These are phyloP conservation scores for Salvia rosmarinus DNA, from an alignment of 257 asterid genomes.

Conservation along the genomic window DNA sequence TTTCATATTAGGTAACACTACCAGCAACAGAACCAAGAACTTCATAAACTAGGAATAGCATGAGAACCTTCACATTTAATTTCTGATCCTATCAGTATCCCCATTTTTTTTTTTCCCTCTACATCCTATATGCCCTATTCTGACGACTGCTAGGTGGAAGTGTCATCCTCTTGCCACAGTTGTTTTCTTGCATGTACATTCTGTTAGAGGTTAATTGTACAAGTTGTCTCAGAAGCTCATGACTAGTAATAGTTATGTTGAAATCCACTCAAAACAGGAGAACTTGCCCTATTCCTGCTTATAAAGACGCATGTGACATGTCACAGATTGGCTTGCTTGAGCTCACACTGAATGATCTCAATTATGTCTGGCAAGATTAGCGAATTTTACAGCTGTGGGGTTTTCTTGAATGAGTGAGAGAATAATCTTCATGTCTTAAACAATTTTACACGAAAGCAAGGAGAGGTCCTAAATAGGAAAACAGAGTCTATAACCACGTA, in stretches of 20 bases:
- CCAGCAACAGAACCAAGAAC: not conserved
- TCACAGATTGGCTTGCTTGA: slow-evolving; percentile 14
- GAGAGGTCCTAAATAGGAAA: not conserved
- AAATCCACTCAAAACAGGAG: not conserved
- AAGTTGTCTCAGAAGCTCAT: not conserved
- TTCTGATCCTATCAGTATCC: slow-evolving; percentile 4
- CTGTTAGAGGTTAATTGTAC: not conserved
- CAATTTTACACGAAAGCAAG: not conserved
- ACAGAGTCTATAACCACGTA: not conserved
- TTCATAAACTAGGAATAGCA: slow-evolving; percentile 12
- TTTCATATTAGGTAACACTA: slow-evolving; percentile 1
- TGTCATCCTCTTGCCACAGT: not conserved
- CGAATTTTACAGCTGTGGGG: not conserved
- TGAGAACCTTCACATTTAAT: not conserved
- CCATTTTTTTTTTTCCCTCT: not conserved
- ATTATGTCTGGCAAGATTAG: not conserved
- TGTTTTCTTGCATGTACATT: not conserved
- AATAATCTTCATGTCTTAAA: not conserved
- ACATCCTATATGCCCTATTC: not conserved
- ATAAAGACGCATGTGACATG: not conserved
- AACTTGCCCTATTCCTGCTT: not conserved
- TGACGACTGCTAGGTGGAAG: not conserved
- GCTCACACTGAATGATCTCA: not conserved
- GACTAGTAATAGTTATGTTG: not conserved
- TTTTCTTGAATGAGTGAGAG: not conserved